Percentiles rank a stretch among this genome's conserved stretches.
These are phyloP conservation scores for Myxozyma kluyveri DNA, from an alignment of 805 yeast genomes.

Conservation along the genomic window DNA sequence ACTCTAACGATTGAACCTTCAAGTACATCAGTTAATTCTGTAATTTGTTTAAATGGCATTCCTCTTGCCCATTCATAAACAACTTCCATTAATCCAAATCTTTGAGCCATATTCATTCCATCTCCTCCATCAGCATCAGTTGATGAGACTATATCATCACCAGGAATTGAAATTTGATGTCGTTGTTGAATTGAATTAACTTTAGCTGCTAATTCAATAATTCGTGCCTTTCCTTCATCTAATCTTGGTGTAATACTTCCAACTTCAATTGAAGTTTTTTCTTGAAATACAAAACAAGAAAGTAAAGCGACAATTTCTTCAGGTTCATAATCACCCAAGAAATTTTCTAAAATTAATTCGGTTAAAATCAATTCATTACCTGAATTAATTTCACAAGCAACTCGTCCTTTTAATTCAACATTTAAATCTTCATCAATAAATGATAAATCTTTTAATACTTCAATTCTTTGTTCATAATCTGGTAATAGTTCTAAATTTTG, in stretches of 20 bases:
- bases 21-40: conserved; percentile 81
- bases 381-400: conserved; percentile 85
- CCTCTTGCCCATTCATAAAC: conserved; percentile 99
- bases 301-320: conserved; percentile 95
- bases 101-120: conserved; percentile 50
- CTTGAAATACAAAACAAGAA: conserved; percentile 92
- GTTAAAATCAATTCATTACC: conserved; percentile 91
- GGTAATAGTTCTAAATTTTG: conserved; percentile 88
- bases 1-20: conserved; percentile 98
- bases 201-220: conserved; percentile 65
- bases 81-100: conserved; percentile 89
- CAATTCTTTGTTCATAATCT: conserved; percentile 85
- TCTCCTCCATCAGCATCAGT: conserved; percentile 53
- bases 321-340: conserved; percentile 87
- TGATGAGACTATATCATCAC: too few species aligned
- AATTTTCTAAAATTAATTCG: conserved; percentile 85
- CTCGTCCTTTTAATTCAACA: conserved; percentile 80
- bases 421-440: conserved; percentile 76
- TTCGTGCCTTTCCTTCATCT: conserved; percentile 57
- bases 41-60: conserved; percentile 82
- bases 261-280: conserved; percentile 65
- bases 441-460: conserved; percentile 71
- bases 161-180: conserved; percentile 66
- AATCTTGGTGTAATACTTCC: conserved; percentile 70
- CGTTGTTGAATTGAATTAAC: conserved; percentile 60